Evolutionary conservation across 2,329 filamentous ascomycete species (phyloP), one percentile per base, ranked within the genome.

Genomic region (Verticillium nonalfalfae): DNA sequence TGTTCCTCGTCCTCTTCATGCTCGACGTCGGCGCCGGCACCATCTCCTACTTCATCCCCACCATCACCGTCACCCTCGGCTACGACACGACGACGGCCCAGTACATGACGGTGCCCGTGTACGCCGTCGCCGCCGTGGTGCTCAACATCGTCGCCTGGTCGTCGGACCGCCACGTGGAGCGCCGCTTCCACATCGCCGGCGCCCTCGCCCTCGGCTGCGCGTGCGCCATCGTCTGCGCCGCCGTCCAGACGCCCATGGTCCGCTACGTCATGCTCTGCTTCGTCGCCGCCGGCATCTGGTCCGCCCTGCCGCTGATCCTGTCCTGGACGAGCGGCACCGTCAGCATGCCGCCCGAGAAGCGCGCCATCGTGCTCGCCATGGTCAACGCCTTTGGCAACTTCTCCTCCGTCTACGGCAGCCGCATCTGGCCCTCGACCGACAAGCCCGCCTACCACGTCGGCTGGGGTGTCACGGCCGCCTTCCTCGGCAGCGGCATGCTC

Each of bases 11-110:
- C 26, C 71, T 85, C 2, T 82, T 85, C 66, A 82, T 85, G 61
- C 67, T 77, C n/a, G 80, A 76, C 36, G 65, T 84, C 14, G 71
- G 83, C 1, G 77, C 78, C 0, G 81, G 85, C 67, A 83, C 81
- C 1, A 87, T 88, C 67, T 83, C 86, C 56, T 87, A 87, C 68
- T 88, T 88, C 74, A 88, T 89, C 72, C 86, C 86, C 0, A 84
- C 80, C 0, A 86, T 89, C 50, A 82, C 88, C 1, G 78, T 84
- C 54, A 87, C 84, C 0, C 77, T 89, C 0, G 83, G 84, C 0
- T 89, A 85, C 69, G 75, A 77, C 7, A 79, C 73, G 31, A 81
- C 85, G 13, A 56, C 54, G 56, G 86, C 85, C 0, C 74, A 87
- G 0, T 79, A 84, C 60, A 75, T 86, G n/a, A 86, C 84, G 1